phyloP scores from a whole-genome alignment of 495 filamentous ascomycete species.

The Ascodesmis nigricans region DNA sequence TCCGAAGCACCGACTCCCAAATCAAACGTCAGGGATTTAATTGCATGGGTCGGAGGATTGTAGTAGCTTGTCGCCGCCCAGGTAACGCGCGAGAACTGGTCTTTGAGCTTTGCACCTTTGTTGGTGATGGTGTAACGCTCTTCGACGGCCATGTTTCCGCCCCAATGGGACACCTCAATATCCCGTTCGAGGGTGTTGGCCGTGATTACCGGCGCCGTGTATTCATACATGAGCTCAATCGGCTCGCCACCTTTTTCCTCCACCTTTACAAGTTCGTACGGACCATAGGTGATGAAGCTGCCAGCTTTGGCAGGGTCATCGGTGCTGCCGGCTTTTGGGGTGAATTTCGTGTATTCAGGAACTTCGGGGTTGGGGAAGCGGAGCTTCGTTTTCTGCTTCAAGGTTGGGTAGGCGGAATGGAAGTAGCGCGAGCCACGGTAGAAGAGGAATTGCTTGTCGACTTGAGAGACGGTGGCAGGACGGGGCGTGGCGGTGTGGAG shows the following conservation, averaged over 20 bases:
- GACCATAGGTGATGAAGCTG: conserved; percentile 73
- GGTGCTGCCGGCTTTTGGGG: conserved; percentile 35
- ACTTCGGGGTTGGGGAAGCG: conserved; percentile 62
- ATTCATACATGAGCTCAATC: conserved; percentile 71
- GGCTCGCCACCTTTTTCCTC: conserved; percentile 33
- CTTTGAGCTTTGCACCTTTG: conserved; percentile 57
- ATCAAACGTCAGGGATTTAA: conserved; percentile 63
- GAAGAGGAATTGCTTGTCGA: conserved; percentile 64
- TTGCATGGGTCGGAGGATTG: conserved; percentile 47
- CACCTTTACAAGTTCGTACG: conserved; percentile 44
- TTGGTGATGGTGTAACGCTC: conserved; percentile 82
- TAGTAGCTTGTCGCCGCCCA: conserved; percentile 61
- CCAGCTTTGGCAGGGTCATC: conserved; percentile 66
- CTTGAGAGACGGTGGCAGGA: conserved; percentile 56
- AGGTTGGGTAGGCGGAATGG: conserved; percentile 57
- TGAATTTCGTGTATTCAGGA: conserved; percentile 61
- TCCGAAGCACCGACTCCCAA: conserved; percentile 55
- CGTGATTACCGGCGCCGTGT: conserved; percentile 74
- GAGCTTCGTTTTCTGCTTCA: conserved; percentile 90
- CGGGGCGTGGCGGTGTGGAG: conserved; percentile 55
- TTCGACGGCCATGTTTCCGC: conserved; percentile 82
- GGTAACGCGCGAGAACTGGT: conserved; percentile 68
- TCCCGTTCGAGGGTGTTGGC: conserved; percentile 60
- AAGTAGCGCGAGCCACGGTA: conserved; percentile 67
- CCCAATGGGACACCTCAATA: conserved; percentile 92